Conservation (phyloP, 2,329 filamentous ascomycete genomes). For the Pseudopyricularia javanii region DNA sequence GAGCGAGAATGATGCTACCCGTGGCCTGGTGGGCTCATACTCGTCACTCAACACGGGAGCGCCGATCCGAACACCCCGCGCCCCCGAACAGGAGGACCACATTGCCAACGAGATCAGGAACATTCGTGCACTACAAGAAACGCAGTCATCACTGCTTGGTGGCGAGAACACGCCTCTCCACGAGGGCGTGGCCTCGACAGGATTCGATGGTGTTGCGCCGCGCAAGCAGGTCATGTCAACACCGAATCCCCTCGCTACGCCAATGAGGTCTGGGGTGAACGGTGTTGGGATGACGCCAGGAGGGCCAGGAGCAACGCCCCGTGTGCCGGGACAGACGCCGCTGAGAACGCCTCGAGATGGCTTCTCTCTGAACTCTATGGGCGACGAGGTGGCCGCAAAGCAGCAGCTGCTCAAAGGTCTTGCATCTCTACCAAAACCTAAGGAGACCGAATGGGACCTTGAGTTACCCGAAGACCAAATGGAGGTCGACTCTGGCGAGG, state of each 20-base stretch:
- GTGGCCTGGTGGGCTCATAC: constrained; percentile 71
- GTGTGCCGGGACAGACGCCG: constrained; percentile 56
- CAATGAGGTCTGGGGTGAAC: constrained; percentile 52
- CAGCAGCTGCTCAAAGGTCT: constrained; percentile 60
- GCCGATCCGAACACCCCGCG: constrained; percentile 84
- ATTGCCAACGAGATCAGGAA: constrained; percentile 96
- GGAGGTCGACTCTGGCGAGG: constrained; percentile 37
- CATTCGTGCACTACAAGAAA: constrained; percentile 82
- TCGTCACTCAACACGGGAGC: constrained; percentile 66
- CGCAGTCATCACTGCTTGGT: constrained; percentile 82
- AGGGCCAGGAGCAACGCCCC: constrained; percentile 69
- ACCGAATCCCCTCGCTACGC: constrained; percentile 90
- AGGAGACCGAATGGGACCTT: constrained; percentile 87
- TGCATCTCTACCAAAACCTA: constrained; percentile 79
- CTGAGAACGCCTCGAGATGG: constrained; percentile 80
- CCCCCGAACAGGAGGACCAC: constrained; percentile 83
- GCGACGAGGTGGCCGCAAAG: constrained; percentile 51
- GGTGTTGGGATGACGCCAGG: constrained; percentile 57
- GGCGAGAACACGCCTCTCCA: constrained; percentile 87
- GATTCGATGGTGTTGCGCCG: constrained; percentile 75
- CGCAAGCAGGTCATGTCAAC: constrained; percentile 74
- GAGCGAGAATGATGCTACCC: constrained; percentile 74
- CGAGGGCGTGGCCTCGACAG: constrained; percentile 70
- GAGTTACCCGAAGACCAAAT: constrained; percentile 76
- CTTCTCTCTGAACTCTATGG: constrained; percentile 68